Base-by-base conservation (phyloP, 805 yeast genomes). In the Danielozyma ontarioensis region DNA sequence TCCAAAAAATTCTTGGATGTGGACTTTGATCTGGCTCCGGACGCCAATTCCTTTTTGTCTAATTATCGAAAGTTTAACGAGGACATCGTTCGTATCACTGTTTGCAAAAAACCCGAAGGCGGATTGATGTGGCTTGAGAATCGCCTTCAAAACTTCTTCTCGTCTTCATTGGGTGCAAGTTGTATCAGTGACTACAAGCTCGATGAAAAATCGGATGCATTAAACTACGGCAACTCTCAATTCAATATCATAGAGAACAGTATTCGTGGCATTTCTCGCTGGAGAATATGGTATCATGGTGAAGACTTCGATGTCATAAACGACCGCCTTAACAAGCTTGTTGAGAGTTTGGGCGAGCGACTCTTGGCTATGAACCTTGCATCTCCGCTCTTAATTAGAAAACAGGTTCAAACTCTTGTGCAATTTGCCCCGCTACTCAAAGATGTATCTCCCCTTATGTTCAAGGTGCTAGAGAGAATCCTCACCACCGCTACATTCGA, bases 361-460 rank as follows among this genome's bases (percentile, higher is more conserved):
- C 64, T 93, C 37, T 64, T 93, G 36, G 80, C 79, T 23, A 74
- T 93, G 69, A 77, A 80, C 36, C 70, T 85, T 16, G 75, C 80
- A 17, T 89, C 88, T 39, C 96, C 97, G 1, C 70, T 83, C 42
- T 62, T 93, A 23, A 70, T 84, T 41, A 75, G 95, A 45, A 88
- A 86, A 48, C 84, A 86, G 49, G 82, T 88, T 13, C 97, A 93
- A 58, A 85, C 95, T 12, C 69, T 88, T 46, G 97, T 94, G 13
- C 95, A 90, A 55, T 93, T 93, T 53, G 83, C 96, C 12, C 96
- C 97, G 2, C 66, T 88, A 40, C 65, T 93, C 41, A 86, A 86
- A 50, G 93, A 84, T 42, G 79, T 75, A 7, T 78, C 78, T 29
- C 74, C 72, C 7, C 64, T 88, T 30, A 78, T 93, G 76, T 85